Percentiles rank a stretch among this genome's conserved stretches.
Evolutionary conservation across 768 basidiomycete species (phyloP).

Genomic region (Dacryopinax primogenitus): DNA sequence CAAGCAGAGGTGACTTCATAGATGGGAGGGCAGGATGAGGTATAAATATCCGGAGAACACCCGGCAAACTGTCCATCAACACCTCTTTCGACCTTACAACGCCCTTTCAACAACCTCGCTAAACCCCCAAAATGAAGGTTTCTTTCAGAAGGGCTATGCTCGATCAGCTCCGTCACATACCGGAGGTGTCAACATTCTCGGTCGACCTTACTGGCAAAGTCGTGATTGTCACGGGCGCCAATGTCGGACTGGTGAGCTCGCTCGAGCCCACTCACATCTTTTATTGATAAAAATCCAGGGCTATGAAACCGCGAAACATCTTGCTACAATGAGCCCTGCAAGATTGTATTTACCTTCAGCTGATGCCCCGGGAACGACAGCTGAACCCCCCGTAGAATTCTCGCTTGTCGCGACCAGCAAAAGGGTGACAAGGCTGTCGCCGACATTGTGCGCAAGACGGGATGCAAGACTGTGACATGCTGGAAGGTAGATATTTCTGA

Average conservation of each 20-base stretch:
- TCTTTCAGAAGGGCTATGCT: not conserved
- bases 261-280: not conserved
- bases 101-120: too few species aligned
- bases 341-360: not conserved
- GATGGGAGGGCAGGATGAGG: too few species aligned
- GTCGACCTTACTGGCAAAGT: conserved; percentile 32
- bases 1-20: too few species aligned
- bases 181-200: not conserved
- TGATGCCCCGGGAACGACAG: not conserved
- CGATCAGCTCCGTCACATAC: not conserved
- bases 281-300: not conserved
- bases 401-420: not conserved
- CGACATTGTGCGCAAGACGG: conserved; percentile 19
- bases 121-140: not conserved
- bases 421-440: not conserved
- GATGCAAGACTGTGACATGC: conserved; percentile 28
- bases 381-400: not conserved
- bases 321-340: not conserved
- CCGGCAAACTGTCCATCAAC: too few species aligned
- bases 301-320: conserved; percentile 2
- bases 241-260: conserved; percentile 32
- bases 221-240: conserved; percentile 40
- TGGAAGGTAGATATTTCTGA: conserved; percentile 34
- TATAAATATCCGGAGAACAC: too few species aligned
- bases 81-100: too few species aligned